Conservation (phyloP, 441 rosid species). For the Erysimum cheiri region DNA sequence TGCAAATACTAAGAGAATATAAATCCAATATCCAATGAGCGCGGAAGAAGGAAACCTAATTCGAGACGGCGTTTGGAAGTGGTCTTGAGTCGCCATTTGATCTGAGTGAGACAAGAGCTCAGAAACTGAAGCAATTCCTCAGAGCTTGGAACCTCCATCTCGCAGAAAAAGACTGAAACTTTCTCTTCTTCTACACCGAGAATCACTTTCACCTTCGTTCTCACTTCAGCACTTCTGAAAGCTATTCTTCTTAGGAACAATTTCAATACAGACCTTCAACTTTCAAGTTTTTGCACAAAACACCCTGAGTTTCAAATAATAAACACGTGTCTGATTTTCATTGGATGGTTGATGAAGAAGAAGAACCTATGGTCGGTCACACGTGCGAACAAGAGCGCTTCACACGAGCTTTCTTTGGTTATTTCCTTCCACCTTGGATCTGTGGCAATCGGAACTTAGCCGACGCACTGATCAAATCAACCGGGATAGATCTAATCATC, state of each 20-base stretch:
- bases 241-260: not conserved
- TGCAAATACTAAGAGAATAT: not conserved
- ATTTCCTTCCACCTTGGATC: conserved; percentile 27
- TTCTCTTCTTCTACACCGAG: conserved; percentile 22
- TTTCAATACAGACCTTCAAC: not conserved
- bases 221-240: not conserved
- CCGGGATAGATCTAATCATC: conserved; percentile 19
- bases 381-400: conserved; percentile 31
- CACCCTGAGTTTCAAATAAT: not conserved
- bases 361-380: conserved; percentile 23
- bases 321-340: conserved; percentile 7
- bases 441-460: conserved; percentile 17
- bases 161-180: not conserved
- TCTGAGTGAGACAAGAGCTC: conserved; percentile 56
- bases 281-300: not conserved
- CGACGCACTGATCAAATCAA: conserved; percentile 35
- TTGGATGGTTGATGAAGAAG: conserved; percentile 12
- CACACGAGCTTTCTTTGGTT: conserved; percentile 30
- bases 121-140: conserved; percentile 61
- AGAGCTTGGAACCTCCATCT: conserved; percentile 53
- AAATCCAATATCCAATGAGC: not conserved
- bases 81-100: conserved; percentile 82
- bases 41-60: conserved; percentile 53
- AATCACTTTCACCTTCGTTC: conserved; percentile 21
- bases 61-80: conserved; percentile 74